Evolutionary conservation across 2,329 filamentous ascomycete species (phyloP).

Genomic region (Talaromyces sp.): DNA sequence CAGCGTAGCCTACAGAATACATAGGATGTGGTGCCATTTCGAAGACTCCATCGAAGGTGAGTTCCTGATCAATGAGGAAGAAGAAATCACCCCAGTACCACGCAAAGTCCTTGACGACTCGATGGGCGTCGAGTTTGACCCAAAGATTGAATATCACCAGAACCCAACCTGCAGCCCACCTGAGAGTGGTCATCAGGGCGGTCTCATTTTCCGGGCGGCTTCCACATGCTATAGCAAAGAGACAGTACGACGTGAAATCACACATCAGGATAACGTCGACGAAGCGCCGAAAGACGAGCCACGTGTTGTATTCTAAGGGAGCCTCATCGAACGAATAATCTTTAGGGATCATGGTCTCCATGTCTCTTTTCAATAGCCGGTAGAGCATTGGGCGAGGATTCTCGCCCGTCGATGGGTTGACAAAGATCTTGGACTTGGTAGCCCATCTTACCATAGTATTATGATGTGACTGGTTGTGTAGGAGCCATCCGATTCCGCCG

Average conservation of each 20-base stretch:
- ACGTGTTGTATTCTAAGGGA: conserved; percentile 97
- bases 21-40: conserved; percentile 98
- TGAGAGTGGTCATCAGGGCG: conserved; percentile 64
- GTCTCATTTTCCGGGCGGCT: conserved; percentile 72
- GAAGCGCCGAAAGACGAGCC: conserved; percentile 91
- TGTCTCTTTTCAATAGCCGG: conserved; percentile 77
- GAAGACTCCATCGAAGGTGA: conserved; percentile 98
- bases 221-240: conserved; percentile 88
- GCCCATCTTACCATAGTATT: conserved; percentile 85
- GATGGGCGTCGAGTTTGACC: conserved; percentile 96
- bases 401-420: conserved; percentile 73
- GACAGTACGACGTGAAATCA: conserved; percentile 94
- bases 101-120: conserved; percentile 97
- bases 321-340: conserved; percentile 94
- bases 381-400: conserved; percentile 83
- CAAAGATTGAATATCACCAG: conserved; percentile 93
- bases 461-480: conserved; percentile 87
- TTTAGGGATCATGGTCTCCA: conserved; percentile 89
- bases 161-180: conserved; percentile 75
- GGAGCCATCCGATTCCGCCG: conserved; percentile 83
- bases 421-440: conserved; percentile 80
- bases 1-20: conserved; percentile 97
- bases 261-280: conserved; percentile 98
- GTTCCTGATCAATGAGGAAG: conserved; percentile 93
- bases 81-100: conserved; percentile 99